Conservation (phyloP, 352 stramenopile species). For the Phytophthora rubi region DNA sequence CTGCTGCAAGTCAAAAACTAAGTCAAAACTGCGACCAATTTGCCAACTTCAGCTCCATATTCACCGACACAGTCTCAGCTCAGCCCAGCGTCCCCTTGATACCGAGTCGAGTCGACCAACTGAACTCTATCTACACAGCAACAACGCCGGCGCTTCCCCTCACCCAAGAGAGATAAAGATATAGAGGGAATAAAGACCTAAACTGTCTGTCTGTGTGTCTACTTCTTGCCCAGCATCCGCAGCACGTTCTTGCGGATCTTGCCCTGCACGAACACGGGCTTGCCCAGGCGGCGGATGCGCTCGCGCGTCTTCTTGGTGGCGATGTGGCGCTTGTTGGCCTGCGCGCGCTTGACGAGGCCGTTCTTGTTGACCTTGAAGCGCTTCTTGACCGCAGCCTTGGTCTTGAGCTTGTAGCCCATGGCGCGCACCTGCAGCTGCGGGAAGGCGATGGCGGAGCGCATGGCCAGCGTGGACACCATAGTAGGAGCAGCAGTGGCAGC, state of each 20-base stretch:
- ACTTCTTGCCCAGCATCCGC: constrained; percentile 63
- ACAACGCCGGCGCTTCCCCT: neutral
- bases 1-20: neutral
- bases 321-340: constrained; percentile 87
- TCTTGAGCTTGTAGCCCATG: constrained; percentile 88
- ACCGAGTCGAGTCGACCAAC: neutral
- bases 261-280: constrained; percentile 71
- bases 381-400: constrained; percentile 85
- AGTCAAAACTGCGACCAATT: neutral
- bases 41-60: constrained; percentile 20
- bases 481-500: constrained; percentile 13
- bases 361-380: constrained; percentile 86
- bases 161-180: neutral
- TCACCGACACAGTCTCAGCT: neutral
- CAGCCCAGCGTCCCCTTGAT: neutral
- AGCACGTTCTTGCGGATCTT: constrained; percentile 89
- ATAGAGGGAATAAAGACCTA: neutral
- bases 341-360: constrained; percentile 76
- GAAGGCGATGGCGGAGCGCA: constrained; percentile 38
- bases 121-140: neutral
- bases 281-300: constrained; percentile 75
- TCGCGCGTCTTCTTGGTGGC: constrained; percentile 87
- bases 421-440: constrained; percentile 59
- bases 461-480: constrained; percentile 25
- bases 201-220: neutral